These are phyloP conservation scores for Acacia acuminata DNA, from an alignment of 306 rosid species.

Conservation along the genomic window DNA sequence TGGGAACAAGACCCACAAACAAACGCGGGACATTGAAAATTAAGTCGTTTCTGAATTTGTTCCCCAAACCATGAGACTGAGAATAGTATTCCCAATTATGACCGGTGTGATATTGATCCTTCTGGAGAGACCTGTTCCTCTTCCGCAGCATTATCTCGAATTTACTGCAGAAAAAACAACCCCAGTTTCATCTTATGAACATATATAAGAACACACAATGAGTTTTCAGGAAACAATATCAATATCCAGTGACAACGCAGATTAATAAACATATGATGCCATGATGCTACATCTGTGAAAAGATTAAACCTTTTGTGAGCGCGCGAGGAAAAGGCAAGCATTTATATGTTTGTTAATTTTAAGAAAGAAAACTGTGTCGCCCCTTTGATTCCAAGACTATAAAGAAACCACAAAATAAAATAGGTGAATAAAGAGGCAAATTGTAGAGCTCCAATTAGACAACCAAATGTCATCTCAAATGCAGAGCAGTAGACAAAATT, in stretches of 20 bases:
- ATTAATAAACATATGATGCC: neutral
- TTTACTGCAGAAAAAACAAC: conserved; percentile 39
- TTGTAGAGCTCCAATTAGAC: conserved; percentile 33
- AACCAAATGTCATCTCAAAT: conserved; percentile 33
- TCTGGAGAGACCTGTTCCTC: conserved; percentile 74
- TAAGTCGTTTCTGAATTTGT: conserved; percentile 49
- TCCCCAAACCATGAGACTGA: conserved; percentile 46
- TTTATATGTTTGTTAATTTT: neutral
- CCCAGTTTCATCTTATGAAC: neutral
- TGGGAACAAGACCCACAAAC: conserved; percentile 72
- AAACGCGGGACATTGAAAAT: conserved; percentile 68
- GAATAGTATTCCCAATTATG: conserved; percentile 46
- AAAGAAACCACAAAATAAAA: conserved; percentile 1
- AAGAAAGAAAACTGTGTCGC: neutral
- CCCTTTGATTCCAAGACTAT: conserved; percentile 8
- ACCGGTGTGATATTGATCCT: conserved; percentile 68
- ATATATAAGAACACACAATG: neutral
- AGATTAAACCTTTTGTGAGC: conserved; percentile 36
- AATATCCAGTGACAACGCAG: neutral
- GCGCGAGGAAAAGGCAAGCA: neutral
- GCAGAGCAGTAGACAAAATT: neutral
- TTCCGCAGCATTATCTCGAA: conserved; percentile 74
- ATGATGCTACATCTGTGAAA: neutral
- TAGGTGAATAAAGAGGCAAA: conserved; percentile 15
- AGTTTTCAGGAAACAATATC: neutral